Base-by-base conservation (phyloP, 1,139 yeast species). In the Saccharomyces pastorianus region DNA sequence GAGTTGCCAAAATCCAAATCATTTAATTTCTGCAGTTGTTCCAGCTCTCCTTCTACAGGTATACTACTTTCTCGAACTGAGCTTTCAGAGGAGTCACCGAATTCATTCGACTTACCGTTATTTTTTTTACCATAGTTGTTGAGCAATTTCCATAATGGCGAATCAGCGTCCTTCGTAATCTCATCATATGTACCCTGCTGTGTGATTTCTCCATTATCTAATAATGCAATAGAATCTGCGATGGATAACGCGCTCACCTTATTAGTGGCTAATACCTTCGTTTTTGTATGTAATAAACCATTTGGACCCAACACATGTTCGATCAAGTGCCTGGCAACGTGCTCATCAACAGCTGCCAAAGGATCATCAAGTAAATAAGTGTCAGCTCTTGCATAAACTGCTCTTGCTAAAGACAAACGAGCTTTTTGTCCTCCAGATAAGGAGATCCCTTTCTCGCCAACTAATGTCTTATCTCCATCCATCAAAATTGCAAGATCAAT, bases 361-460 rank as follows among this genome's bases (percentile, higher is more conserved):
- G 91, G 88, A 66, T 89, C 99, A 71, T 93, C 99, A 56, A 93
- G 74, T 55, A 93, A 75, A 68, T 89, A 91, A 38, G 91, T 83
- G 69, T 93, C 98, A 2, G 97, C 96, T 63, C 97, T 81, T 2
- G 97, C 84, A 70, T 93, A 93, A 7, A 93, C 97, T 27, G 98
- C 96, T 70, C 99, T 81, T 1, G 98, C 98, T 58, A 93, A 78
- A 2, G 96, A 83, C 52, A 93, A 75, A 71, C 99, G 83, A 1
- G 98, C 97, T 76, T 91, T 93, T 71, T 93, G 98, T 49, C 99
- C 99, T 57, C 99, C 99, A 50, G 96, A 88, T 55, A 93, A 76
- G 13, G 97, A 88, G 55, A 93, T 89, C 64, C 99, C 99, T 73
- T 91, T 93, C 73, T 93, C 99, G 59, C 99, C 99, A 51, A 93